phyloP scores from a whole-genome alignment of 2,329 filamentous ascomycete species.

The Cryphonectria carpinicola region DNA sequence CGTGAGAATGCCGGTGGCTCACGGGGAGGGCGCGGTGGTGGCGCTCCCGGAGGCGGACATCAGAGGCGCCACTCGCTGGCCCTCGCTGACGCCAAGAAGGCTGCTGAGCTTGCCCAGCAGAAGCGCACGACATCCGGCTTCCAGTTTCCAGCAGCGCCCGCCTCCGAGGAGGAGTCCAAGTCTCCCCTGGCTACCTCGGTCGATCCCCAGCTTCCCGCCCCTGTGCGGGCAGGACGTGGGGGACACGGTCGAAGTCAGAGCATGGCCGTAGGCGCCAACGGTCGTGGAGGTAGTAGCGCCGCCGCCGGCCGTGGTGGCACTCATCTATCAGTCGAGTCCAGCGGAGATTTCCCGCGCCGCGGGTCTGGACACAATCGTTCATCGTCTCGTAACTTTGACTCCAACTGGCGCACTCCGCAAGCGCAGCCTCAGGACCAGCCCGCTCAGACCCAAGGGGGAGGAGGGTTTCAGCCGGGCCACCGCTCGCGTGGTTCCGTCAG shows the following conservation, averaged over 20 bases:
- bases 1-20: conserved; percentile 67
- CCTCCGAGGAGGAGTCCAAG: conserved; percentile 58
- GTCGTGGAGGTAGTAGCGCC: conserved; percentile 67
- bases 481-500: conserved; percentile 83
- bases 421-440: conserved; percentile 62
- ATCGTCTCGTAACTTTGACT: conserved; percentile 91
- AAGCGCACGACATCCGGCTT: conserved; percentile 93
- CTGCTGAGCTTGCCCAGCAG: conserved; percentile 93
- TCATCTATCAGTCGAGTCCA: conserved; percentile 56
- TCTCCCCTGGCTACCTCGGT: conserved; percentile 38
- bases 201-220: conserved; percentile 45
- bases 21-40: conserved; percentile 72
- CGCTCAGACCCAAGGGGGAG: conserved; percentile 59
- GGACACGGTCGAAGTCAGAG: conserved; percentile 83
- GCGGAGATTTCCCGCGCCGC: conserved; percentile 72
- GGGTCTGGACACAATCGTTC: conserved; percentile 81
- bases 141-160: conserved; percentile 83
- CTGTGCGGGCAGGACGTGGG: conserved; percentile 58
- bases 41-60: conserved; percentile 76
- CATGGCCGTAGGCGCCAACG: conserved; percentile 76
- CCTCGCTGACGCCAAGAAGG: conserved; percentile 95
- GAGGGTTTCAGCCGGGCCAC: conserved; percentile 90
- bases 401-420: conserved; percentile 94
- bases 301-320: conserved; percentile 67
- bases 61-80: conserved; percentile 93